These are phyloP conservation scores for Pouteria campechiana DNA, from an alignment of 179 eudicot species.

Conservation along the genomic window DNA sequence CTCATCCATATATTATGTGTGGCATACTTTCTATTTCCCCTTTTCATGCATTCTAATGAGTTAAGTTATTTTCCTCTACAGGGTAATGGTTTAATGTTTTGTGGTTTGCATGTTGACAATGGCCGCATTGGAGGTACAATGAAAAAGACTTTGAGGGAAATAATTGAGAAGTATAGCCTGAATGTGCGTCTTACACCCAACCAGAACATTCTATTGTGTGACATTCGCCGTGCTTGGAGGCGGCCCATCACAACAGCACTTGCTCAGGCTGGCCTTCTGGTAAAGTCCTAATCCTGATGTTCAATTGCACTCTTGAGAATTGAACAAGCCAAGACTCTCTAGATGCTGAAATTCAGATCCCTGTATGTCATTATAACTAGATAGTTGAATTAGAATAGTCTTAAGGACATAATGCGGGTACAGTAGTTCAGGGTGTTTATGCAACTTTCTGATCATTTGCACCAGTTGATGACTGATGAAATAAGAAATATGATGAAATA, in stretches of 20 bases:
- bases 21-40: background rate
- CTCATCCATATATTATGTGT: background rate
- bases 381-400: no score
- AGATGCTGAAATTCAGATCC: no score
- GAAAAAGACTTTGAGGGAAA: constrained; percentile 77
- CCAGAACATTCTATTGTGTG: constrained; percentile 86
- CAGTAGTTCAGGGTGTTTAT: no score
- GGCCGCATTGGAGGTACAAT: constrained; percentile 83
- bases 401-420: no score
- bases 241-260: constrained; percentile 76
- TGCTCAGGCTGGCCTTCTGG: constrained; percentile 85
- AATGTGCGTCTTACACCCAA: constrained; percentile 90
- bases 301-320: no score
- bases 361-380: no score
- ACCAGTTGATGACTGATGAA: no score
- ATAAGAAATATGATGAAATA: no score
- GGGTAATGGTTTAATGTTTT: constrained; percentile 86
- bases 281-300: constrained; percentile 24
- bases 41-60: background rate
- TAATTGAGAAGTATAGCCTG: constrained; percentile 87
- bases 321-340: no score
- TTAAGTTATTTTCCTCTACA: no score
- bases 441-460: no score
- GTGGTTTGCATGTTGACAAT: constrained; percentile 91
- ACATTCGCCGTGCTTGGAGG: constrained; percentile 60